Percentiles rank a stretch among this genome's conserved stretches.
Conservation (phyloP, 1,284 basidiomycete genomes). For the Ceratobasidium sp. region DNA sequence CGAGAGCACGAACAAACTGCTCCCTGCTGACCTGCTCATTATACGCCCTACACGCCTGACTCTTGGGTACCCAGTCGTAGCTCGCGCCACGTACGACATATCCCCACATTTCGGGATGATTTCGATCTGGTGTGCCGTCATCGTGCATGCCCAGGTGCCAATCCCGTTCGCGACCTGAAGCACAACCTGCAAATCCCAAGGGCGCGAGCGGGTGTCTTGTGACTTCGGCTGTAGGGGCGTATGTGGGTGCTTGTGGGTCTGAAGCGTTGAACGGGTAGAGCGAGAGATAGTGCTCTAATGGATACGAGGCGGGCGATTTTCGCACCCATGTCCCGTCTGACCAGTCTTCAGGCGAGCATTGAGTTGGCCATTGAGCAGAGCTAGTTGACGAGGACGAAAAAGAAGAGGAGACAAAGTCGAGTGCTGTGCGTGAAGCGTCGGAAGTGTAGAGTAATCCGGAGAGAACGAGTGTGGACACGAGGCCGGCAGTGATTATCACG, state of each 20-base stretch:
- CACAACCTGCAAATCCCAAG: constrained; percentile 71
- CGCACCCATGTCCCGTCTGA: constrained; percentile 45
- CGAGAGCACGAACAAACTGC: constrained; percentile 67
- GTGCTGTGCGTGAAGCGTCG: constrained; percentile 25
- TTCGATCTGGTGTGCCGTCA: constrained; percentile 65
- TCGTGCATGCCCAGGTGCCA: constrained; percentile 74
- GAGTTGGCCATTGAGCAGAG: constrained; percentile 12
- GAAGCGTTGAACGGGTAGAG: constrained; percentile 41
- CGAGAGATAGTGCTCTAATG: constrained; percentile 35
- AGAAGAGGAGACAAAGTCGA: constrained; percentile 20
- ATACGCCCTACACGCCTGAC: constrained; percentile 61
- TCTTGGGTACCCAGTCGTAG: constrained; percentile 67
- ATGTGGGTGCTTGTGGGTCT: constrained; percentile 5
- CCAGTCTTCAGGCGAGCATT: constrained; percentile 48
- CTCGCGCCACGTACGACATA: constrained; percentile 59
- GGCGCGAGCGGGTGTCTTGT: constrained; percentile 64
- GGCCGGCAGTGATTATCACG: constrained; percentile 19
- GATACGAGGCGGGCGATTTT: constrained; percentile 39
- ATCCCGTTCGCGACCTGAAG: constrained; percentile 69
- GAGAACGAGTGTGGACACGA: constrained; percentile 29
- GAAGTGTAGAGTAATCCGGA: constrained; percentile 22
- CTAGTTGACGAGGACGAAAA: not conserved
- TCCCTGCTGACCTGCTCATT: constrained; percentile 59
- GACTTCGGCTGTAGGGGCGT: constrained; percentile 15
- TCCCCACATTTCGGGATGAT: constrained; percentile 58